Base-by-base conservation (phyloP, 2,329 filamentous ascomycete genomes). In the Chrysoporthe austroafricana region DNA sequence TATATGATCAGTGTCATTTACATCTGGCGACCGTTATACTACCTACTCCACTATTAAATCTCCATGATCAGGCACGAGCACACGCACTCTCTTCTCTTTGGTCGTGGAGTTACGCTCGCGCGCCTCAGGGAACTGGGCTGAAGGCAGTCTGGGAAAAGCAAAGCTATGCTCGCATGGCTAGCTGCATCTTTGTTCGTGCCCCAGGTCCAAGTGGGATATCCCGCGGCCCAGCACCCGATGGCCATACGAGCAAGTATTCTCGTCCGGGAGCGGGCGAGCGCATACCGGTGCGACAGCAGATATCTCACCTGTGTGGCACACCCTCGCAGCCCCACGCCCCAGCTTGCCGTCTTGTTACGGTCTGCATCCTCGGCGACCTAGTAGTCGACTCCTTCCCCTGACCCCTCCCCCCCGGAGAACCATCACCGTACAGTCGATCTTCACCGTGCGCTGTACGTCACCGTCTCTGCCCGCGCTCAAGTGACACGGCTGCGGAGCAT, bases 221-320 rank as follows among this genome's bases (percentile, higher is more conserved):
- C 7, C 44, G 57, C 65, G 66, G 64, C 43, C 61, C 66, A 34
- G 50, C 54, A 62, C 13, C 32, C 44, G 18, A 64, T 34, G 48
- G 59, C 50, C 60, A 64, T 60, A 68, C 66, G 62, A 64, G 52
- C 58, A 56, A 52, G 44, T 36, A 64, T 69, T 70, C 66, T 70
- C 66, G 69, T 70, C 69, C 54, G 59, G 63, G 61, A 46, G 58
- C 61, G 69, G 69, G 64, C 57, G 39, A 39, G 60, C 48, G 69
- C 69, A 70, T 60, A 50, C 44, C 50, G 8, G 64, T 69, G 66
- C 65, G 52, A 69, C 69, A 58, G 52, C 57, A 69, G 46, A 64
- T 65, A 66, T 57, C 60, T 69, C 66, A 69, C 48, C 52, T 63
- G 57, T 54, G 66, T 69, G 66, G 66, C 69, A 39, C 63, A 60